A percentile compares a stretch with the other conserved stretches of the same genome.
Conservation (phyloP, 306 rosid genomes). For the Vicia sativa region DNA sequence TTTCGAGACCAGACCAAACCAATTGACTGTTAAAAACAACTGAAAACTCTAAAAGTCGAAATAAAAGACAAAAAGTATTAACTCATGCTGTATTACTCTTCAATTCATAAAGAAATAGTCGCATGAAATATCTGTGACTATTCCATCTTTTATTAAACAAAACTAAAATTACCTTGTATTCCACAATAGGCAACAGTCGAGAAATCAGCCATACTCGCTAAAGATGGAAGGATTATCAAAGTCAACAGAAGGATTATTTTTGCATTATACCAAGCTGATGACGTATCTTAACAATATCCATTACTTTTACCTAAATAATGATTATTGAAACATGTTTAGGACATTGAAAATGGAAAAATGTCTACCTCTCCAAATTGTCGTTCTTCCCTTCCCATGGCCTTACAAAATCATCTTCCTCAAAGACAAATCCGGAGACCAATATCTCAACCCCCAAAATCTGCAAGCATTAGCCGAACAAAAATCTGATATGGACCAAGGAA, state of each 20-base stretch:
- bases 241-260: background rate
- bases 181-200: background rate
- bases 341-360: constrained; percentile 32
- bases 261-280: background rate
- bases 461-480: constrained; percentile 31
- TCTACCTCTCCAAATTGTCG: constrained; percentile 81
- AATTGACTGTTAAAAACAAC: background rate
- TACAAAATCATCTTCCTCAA: constrained; percentile 75
- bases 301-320: constrained; percentile 31
- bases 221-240: no score
- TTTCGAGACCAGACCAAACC: background rate
- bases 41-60: background rate
- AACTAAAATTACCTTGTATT: no score
- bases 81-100: background rate
- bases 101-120: background rate
- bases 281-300: constrained; percentile 11
- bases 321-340: constrained; percentile 15
- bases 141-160: background rate
- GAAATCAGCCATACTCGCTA: background rate
- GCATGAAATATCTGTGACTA: background rate
- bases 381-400: constrained; percentile 87
- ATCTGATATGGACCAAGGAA: constrained; percentile 21
- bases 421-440: constrained; percentile 78
- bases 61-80: background rate
- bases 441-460: constrained; percentile 92